These are phyloP conservation scores for Allantophomopsis lycopodina DNA, from an alignment of 2,329 filamentous ascomycete species.

Conservation along the genomic window DNA sequence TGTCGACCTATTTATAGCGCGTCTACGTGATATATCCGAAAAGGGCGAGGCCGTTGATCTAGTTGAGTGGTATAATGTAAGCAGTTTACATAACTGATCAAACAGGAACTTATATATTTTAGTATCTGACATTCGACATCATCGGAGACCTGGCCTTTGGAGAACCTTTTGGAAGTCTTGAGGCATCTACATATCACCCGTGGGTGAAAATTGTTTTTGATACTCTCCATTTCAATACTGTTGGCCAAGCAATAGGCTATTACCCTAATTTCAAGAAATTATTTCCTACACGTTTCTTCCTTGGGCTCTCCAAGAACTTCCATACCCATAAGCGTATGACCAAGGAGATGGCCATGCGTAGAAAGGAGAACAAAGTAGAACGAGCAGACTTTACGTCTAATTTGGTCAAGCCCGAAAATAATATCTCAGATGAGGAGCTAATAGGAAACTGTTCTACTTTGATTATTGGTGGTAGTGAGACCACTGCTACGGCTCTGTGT, in stretches of 20 bases:
- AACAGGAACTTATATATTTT: too few relatives aligned
- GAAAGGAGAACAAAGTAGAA: background rate
- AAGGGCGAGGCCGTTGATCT: conserved; percentile 4
- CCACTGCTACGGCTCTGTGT: conserved; percentile 22
- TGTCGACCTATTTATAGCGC: conserved; percentile 5
- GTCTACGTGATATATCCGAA: background rate
- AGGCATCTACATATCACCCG: conserved; percentile 10
- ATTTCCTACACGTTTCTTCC: background rate
- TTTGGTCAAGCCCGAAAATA: background rate
- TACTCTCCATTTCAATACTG: background rate
- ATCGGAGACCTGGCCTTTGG: conserved; percentile 29
- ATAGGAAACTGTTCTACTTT: conserved; percentile 9
- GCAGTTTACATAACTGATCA: too few relatives aligned
- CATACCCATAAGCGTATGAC: background rate
- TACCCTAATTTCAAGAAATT: background rate
- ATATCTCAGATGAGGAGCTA: conserved; percentile 4
- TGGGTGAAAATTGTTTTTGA: conserved; percentile 15
- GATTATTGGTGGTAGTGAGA: conserved; percentile 20
- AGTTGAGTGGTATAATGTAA: too few relatives aligned
- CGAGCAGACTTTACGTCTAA: background rate
- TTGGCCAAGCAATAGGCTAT: background rate
- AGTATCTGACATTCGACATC: too few relatives aligned
- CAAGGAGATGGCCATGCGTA: background rate
- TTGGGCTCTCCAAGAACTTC: background rate
- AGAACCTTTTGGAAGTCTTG: conserved; percentile 21